Base-by-base conservation (phyloP, 148 eudicot species). In the Fallopia convolvulus region DNA sequence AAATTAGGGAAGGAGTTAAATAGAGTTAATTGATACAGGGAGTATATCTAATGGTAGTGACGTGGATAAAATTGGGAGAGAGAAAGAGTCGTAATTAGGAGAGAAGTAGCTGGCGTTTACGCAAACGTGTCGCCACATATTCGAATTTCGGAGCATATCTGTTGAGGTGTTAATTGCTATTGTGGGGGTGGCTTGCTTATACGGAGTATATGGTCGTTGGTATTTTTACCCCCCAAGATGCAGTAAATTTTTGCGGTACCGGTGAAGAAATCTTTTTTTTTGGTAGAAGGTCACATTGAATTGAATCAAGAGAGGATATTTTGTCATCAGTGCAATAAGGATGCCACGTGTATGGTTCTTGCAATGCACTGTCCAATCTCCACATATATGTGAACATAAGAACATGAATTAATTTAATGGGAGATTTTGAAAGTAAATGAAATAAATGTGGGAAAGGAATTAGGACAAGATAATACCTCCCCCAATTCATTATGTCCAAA, bases 81-180 rank as follows among this genome's bases (percentile, higher is more conserved):
- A 12, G 58, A 20, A 50, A 52, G 20, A n/a, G 58, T 52, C 58
- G 20, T 52, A 5, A 17, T 2, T 5, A 0, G n/a, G 20, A 52
- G 5, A 52, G 56, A 41, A 4, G 20, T 52, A 9, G 56, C 20
- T 42, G 6, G 46, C 46, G 77, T 76, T 76, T 6, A 83, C 88
- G 86, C 85, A 55, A 78, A 85, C 90, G 88, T 82, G 88, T 87
- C 82, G 88, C 88, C 90, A 87, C 88, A 85, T 83, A 78, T 65
- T 5, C 41, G 8, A 46, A 26, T 26, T 26, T 26, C 30, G 30
- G 30, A 65, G 70, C 13, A 65, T 65, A 65, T 65, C 70, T 50
- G n/a, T 17, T 14, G n/a, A 17, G 20, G 3, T 47, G 50, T 50
- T 50, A 13, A 50, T 50, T 14, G 56, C 20, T 9, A 1, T n/a